Percentiles rank a stretch among this genome's conserved stretches.
phyloP scores from a whole-genome alignment of 208 protist species.

The Tritrichomonas foetus region DNA sequence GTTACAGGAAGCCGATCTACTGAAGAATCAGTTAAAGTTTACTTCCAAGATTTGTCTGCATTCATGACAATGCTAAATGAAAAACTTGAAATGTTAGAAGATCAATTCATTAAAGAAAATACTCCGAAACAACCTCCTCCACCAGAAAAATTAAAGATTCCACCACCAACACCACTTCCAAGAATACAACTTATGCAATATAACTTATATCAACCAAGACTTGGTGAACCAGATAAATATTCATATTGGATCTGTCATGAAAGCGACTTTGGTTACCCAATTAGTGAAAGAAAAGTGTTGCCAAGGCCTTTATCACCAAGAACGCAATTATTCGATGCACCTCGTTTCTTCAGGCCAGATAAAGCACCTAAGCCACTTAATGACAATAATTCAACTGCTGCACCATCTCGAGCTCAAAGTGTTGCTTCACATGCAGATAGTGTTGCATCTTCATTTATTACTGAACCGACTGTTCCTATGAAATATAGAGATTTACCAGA shows the following conservation, averaged over 20 bases:
- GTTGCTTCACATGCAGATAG: too few species aligned
- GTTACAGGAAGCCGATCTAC: not conserved
- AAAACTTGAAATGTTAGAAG: not conserved
- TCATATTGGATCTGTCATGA: not conserved
- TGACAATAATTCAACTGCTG: not conserved
- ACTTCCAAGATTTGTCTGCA: not conserved
- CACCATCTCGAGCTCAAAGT: too few species aligned
- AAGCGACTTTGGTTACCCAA: not conserved
- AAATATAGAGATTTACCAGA: too few species aligned
- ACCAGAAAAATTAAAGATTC: not conserved
- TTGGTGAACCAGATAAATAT: not conserved
- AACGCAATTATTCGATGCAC: not conserved
- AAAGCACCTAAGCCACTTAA: not conserved
- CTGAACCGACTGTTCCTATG: too few species aligned
- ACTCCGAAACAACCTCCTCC: not conserved
- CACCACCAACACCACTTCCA: not conserved
- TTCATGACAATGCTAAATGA: not conserved
- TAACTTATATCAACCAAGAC: not conserved
- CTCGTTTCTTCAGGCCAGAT: not conserved
- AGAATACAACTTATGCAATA: not conserved
- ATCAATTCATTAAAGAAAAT: not conserved
- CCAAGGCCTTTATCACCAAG: not conserved
- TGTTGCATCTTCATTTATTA: too few species aligned
- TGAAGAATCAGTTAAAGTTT: not conserved
- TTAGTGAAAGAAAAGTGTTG: not conserved